Evolutionary conservation across 768 basidiomycete species (phyloP), one percentile per base, ranked within the genome.

Genomic region (Exidia glandulosa): DNA sequence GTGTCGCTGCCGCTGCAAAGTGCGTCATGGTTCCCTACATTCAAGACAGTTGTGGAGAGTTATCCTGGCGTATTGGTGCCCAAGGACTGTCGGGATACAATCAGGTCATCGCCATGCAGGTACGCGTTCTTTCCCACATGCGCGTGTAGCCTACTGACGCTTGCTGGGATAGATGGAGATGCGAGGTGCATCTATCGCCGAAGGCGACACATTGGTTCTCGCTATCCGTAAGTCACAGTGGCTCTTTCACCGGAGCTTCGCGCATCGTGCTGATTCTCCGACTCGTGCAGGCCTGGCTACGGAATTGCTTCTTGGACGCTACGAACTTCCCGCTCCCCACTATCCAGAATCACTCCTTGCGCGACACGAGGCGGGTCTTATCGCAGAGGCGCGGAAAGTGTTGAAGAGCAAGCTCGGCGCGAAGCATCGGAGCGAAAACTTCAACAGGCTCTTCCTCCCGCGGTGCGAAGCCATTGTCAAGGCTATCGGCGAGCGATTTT

Each of bases 21-120:
- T 73, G 83, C 6, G 78, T 78, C 1, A 73, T 82, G 55, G 76
- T 78, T 48, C 76, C 78, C 4, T 81, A 83, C 59, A 77, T 79
- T 63, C 79, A 81, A 62, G 72, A 78, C 14, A 79, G 76, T 61
- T 71, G 76, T 6, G 70, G 77, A 9, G 79, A 80, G 60, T 72
- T 85, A 19, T 74, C 81, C 4, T 85, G 86, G 62, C 76, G 85
- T 12, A 84, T 81, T 60, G 85, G 85, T 55, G 85, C 82, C 2
- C 84, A 85, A 68, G 84, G 85, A 2, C 78, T 81, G 0, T 85
- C 84, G 59, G 83, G 81, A 56, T 77, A 80, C 59, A 86, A 86
- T 64, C 80, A 81, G 63, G 77, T 85, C 73, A 77, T 79, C 3
- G 73, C 73, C 50, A 75, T 81, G 32, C 78, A 82, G 73, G 83